Base-by-base conservation (phyloP, 164 flowering plant species). In the Aristolochia californica region DNA sequence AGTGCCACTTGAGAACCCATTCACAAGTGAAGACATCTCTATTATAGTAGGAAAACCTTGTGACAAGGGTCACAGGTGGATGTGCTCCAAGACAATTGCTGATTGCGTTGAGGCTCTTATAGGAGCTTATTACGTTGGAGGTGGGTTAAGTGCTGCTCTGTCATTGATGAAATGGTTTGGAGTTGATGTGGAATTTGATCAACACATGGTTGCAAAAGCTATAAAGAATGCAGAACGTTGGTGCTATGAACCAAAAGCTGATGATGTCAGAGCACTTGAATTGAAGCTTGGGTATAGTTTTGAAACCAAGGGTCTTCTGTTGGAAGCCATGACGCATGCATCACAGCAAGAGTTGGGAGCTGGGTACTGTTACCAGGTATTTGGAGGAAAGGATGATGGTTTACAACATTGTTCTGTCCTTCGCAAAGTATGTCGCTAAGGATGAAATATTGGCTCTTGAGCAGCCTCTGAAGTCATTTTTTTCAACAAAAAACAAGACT, bases 51-150 rank as follows among this genome's bases (percentile, higher is more conserved):
- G 94, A 26, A 78, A 79, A 62, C 45, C 62, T 55, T 93, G 99
- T 75, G 97, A 85, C 63, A 74, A 45, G 62, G 97, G 96, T 25
- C 99, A 93, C 56, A 70, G 97, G 58, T 93, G 99, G 99, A 75
- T 89, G 79, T 73, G 71, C 56, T 93, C 97, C 38, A 93, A 93
- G 68, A 80, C 95, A 4, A 75, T 93, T 43, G 61, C 99, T 15
- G 99, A 93, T 66, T 93, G 96, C 66, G 87, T 82, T 69, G 99
- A 93, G 75, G 87, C 96, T 28, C 78, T 93, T 5, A 75, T 89
- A 59, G 99, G 99, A 59, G 96, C 99, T 55, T 83, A 85, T 60
- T 87, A 73, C 70, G 79, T 85, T 48, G 80, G 76, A 9, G 97
- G 96, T 59, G 96, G 99, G 54, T 64, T 90, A 55, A 12, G 25